Conservation (phyloP, 1,139 yeast genomes). For the Lodderomyces theae region DNA sequence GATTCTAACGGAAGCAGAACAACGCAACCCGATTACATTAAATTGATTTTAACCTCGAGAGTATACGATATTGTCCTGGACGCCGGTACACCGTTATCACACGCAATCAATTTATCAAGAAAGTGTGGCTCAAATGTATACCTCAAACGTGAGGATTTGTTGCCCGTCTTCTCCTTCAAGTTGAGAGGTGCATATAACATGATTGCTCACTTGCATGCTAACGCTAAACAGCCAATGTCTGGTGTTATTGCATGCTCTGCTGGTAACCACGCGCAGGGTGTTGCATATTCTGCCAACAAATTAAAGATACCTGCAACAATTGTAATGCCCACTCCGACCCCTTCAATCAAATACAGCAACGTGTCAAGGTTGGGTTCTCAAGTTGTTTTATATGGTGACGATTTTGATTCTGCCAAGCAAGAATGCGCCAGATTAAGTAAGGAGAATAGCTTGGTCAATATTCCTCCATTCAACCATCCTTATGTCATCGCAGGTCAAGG, state of each 20-base stretch:
- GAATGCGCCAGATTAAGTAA: conserved; percentile 75
- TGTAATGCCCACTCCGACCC: conserved; percentile 97
- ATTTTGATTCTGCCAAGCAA: conserved; percentile 86
- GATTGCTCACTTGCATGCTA: conserved; percentile 76
- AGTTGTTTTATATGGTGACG: conserved; percentile 90
- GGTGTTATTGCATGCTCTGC: conserved; percentile 99
- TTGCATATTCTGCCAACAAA: conserved; percentile 84
- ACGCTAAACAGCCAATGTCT: conserved; percentile 54
- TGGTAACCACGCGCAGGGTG: conserved; percentile 99
- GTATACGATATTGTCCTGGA: conserved; percentile 87
- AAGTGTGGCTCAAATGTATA: conserved; percentile 69
- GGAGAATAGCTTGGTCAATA: conserved; percentile 74
- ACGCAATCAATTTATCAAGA: conserved; percentile 73
- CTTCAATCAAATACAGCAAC: conserved; percentile 87
- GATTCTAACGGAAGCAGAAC: conserved; percentile 20
- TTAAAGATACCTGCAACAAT: conserved; percentile 90
- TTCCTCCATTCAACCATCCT: conserved; percentile 98
- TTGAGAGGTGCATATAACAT: conserved; percentile 96
- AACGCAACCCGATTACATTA: conserved; percentile 78
- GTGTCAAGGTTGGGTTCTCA: conserved; percentile 91
- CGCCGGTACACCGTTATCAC: conserved; percentile 77
- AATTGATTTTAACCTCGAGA: conserved; percentile 82
- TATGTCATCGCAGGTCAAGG: conserved; percentile 99
- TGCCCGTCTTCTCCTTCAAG: conserved; percentile 95
- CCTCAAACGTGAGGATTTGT: conserved; percentile 85